Percentiles rank a stretch among this genome's conserved stretches.
phyloP scores from a whole-genome alignment of 164 flowering plant genomes.

The Liriodendron chinense region DNA sequence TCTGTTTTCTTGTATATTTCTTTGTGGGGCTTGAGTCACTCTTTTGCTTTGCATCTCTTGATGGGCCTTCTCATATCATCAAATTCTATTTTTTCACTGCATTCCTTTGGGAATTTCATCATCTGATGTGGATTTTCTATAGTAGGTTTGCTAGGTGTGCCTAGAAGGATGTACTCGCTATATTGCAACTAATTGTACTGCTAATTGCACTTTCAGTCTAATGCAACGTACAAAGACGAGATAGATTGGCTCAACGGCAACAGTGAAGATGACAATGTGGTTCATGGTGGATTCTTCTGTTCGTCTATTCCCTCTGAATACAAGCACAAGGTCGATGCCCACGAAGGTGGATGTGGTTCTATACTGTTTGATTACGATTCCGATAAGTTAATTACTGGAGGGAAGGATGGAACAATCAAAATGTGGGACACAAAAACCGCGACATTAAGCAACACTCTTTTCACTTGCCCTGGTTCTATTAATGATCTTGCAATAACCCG shows the following conservation, averaged over 20 bases:
- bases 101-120: not conserved
- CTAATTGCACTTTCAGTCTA: slow-evolving; percentile 40
- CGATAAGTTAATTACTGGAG: slow-evolving; percentile 73
- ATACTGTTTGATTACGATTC: slow-evolving; percentile 68
- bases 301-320: slow-evolving; percentile 58
- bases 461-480: slow-evolving; percentile 82
- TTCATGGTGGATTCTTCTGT: slow-evolving; percentile 31
- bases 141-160: not conserved
- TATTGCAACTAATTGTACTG: not conserved
- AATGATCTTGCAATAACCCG: slow-evolving; percentile 83
- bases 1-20: no score
- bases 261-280: slow-evolving; percentile 83
- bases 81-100: not conserved
- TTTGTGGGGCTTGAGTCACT: no score
- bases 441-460: slow-evolving; percentile 39
- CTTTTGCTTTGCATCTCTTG: no score
- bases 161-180: not conserved
- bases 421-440: slow-evolving; percentile 87
- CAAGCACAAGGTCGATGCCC: slow-evolving; percentile 68
- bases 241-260: slow-evolving; percentile 56
- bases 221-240: slow-evolving; percentile 75
- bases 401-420: slow-evolving; percentile 80
- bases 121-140: not conserved
- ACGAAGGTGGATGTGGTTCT: slow-evolving; percentile 90
- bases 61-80: no score